These are phyloP conservation scores for Oryza officinalis DNA, from an alignment of 176 grass and related monocot genomes.

Conservation along the genomic window DNA sequence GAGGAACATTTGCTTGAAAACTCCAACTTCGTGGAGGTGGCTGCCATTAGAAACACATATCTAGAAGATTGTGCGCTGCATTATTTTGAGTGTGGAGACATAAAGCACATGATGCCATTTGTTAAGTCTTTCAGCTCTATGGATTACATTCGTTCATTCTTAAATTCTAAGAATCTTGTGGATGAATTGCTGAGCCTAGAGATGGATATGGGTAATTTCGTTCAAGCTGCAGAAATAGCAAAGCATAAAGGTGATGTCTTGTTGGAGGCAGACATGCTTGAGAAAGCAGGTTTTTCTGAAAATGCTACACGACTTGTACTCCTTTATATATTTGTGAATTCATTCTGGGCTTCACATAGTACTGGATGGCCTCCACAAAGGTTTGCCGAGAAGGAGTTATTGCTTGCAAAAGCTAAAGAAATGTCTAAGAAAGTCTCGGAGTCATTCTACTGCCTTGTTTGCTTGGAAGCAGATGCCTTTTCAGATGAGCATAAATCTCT, in stretches of 20 bases:
- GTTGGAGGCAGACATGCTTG: constrained; percentile 61
- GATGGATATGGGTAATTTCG: constrained; percentile 69
- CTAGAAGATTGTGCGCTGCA: constrained; percentile 53
- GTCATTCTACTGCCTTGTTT: constrained; percentile 46
- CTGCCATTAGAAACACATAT: constrained; percentile 41
- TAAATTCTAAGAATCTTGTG: constrained; percentile 48
- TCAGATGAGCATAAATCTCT: constrained; percentile 44
- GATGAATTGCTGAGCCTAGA: constrained; percentile 71
- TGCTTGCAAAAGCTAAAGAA: constrained; percentile 53
- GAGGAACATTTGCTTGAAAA: constrained; percentile 35
- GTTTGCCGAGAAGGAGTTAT: constrained; percentile 49
- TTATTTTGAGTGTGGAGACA: constrained; percentile 47
- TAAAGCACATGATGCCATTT: constrained; percentile 63
- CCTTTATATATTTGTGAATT: constrained; percentile 43
- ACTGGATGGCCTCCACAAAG: constrained; percentile 68
- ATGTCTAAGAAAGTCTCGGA: constrained; percentile 45
- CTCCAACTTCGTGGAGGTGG: constrained; percentile 15
- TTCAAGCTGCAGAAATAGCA: constrained; percentile 63
- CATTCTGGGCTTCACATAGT: constrained; percentile 60
- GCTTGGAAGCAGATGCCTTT: constrained; percentile 51
- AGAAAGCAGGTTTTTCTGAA: constrained; percentile 57
- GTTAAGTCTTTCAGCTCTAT: constrained; percentile 65
- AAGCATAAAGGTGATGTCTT: constrained; percentile 54
- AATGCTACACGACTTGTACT: constrained; percentile 54
- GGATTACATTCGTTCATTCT: constrained; percentile 47